Evolutionary conservation across 140 eudicot species (phyloP), one percentile per base, ranked within the genome.

Genomic region (Flaveria floridana): DNA sequence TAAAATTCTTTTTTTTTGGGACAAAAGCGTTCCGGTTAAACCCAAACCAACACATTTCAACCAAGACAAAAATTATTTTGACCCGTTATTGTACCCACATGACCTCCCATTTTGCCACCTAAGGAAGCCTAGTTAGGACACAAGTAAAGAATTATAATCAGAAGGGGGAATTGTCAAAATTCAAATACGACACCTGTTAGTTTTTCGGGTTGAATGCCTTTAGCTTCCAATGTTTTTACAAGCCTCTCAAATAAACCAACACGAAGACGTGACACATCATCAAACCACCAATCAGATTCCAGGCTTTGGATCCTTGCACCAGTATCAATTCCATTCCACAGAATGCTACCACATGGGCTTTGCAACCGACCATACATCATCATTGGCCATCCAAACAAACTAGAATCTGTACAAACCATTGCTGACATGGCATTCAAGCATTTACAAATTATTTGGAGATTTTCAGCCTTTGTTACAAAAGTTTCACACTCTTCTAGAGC

Each of bases 381-480:
- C 97, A 91, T 85, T 9, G 97, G 97, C 96, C 97, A 91, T 26
- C 97, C 97, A 79, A 89, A 91, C 66, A 91, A 84, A 82, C 87
- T 71, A 7, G 95, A 85, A 50, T 91, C 97, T 12, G 95, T 91
- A 72, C 88, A 89, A 12, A 84, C 91, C 98, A 89, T 92, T 34
- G 82, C 74, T 47, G 96, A 82, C 46, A 92, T 30, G 52, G 92
- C 81, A 78, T 83, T 74, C 78, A 86, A 72, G 74, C 95, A 92
- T 81, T 83, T 82, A 52, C 78, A 74, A 12, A 80, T 73, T 41
- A 92, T 79, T 12, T 87, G 84, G 19, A 89, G 95, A 71, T 85
- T 75, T 30, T 86, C 95, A 2, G 88, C 89, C 59, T 42, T 81
- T 68, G 84, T 47, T 53, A 81, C 69, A 50, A 83, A 71, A 1